Evolutionary conservation across 495 filamentous ascomycete species (phyloP), one percentile per base, ranked within the genome.

Genomic region (Neurospora sp.): DNA sequence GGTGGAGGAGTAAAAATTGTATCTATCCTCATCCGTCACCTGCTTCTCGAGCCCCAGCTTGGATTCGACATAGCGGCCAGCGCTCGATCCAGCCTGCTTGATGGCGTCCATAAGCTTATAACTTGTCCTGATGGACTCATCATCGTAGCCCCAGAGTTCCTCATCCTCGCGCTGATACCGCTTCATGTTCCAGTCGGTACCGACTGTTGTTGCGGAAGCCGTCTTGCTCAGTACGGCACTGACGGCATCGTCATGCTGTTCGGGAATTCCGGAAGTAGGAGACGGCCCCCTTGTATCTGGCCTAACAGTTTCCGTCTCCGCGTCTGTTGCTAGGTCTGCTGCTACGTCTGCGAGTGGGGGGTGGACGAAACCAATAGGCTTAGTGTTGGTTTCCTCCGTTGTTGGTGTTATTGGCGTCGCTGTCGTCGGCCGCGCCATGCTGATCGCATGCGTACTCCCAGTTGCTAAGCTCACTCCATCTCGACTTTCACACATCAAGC

Each of bases 121-220:
- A 53, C 81, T 80, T 9, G 82, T 81, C 73, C 77, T 77, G 2
- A 78, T 77, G 27, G 78, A 65, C 31, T 86, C 83, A 18, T 65
- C 53, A 35, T 65, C 53, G 38, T 79, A 73, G 22, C 92, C 91
- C 93, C 93, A 96, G 18, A 95, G 85, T 53, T 89, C 88, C 79
- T 97, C 93, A 75, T 97, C 93, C 76, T 94, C 91, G 41, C 94
- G 86, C 78, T 97, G 93, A 78, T 94, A 92, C 46, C 90, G 88
- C 81, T 88, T 89, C 40, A 85, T 83, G 75, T 93, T 93, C 89
- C 89, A 94, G 70, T 89, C 88, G 68, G 90, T 89, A 12, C 74
- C 69, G 38, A 70, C 48, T 1, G 79, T 78, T 18, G 77, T 77
- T 40, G 77, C 73, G 72, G 79, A 76, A 42, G 77, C 74, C 16